Conservation (phyloP, 345 rosid species). For the Stellera chamaejasme region DNA sequence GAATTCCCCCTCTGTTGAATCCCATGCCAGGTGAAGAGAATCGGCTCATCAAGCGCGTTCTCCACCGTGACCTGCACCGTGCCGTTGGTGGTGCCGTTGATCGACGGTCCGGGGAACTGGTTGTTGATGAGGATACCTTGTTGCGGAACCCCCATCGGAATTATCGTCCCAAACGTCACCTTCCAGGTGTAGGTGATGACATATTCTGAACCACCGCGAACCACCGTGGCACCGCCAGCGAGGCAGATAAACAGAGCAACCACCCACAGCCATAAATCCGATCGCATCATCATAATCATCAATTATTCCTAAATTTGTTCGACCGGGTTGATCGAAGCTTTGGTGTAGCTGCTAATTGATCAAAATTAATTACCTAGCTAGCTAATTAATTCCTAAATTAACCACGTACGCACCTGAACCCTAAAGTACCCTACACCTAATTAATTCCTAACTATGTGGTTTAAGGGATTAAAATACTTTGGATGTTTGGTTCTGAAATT, state of each 20-base stretch:
- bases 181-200: conserved; percentile 65
- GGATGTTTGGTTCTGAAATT: no score
- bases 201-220: conserved; percentile 51
- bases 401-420: no score
- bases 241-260: not conserved
- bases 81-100: conserved; percentile 75
- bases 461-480: no score
- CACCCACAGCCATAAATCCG: no score
- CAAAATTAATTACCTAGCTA: no score
- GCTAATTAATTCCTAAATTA: no score
- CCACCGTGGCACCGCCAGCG: conserved; percentile 10
- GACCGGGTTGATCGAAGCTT: no score
- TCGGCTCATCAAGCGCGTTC: conserved; percentile 72
- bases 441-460: no score
- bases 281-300: no score
- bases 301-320: no score
- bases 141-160: conserved; percentile 76
- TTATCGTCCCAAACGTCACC: conserved; percentile 59
- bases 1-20: conserved; percentile 79
- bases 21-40: conserved; percentile 72
- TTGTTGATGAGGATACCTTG: conserved; percentile 69
- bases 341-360: no score
- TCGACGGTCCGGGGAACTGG: conserved; percentile 70
- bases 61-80: conserved; percentile 62
- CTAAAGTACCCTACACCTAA: no score